Base-by-base conservation (phyloP, 306 rosid species). In the Dalbergia cultrata region DNA sequence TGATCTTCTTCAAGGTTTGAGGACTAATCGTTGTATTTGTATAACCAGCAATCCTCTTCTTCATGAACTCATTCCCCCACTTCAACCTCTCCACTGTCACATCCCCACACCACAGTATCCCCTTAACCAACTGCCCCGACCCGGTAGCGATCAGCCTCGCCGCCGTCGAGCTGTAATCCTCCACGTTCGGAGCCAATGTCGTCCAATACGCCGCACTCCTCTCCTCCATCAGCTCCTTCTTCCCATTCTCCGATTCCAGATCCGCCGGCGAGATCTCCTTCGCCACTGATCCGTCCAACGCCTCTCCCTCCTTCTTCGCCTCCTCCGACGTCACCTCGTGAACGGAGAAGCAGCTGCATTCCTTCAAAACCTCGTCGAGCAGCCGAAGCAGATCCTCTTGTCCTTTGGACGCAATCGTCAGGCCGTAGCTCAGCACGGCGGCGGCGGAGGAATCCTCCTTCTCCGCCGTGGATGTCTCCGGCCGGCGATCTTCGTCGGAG, bases 61-160 rank as follows among this genome's bases (percentile, higher is more conserved):
- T 94, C 97, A 93, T 64, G 53, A 88, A 81, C 67, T 88, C 93
- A 79, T 96, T 93, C 13, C 99, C 99, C 97, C 87, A 82, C 65
- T 81, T 85, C 83, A 96, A 87, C 86, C 97, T 85, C n/a, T 96
- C 98, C 52, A 88, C 85, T 0, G 99, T 96, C 79, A 96, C 97
- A 83, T 96, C 99, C 1, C 99, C 97, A 56, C 99, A 96, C 98
- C 98, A 96, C 83, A 96, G 84, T 52, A 96, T 89, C 18, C 99
- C 99, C 84, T 86, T 84, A 21, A 96, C 76, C 85, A 96, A 79
- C 43, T 90, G 92, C 7, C 97, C 97, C 0, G 97, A 92, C 16
- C 99, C 98, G 0, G 89, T 79, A 0, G 98, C 97, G 4, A 96
- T 89, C 78, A 92, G 53, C 74, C 76, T 93, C 3, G 98, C 97